Conservation (phyloP, 331 rosid species). For the Acacia pycnantha region DNA sequence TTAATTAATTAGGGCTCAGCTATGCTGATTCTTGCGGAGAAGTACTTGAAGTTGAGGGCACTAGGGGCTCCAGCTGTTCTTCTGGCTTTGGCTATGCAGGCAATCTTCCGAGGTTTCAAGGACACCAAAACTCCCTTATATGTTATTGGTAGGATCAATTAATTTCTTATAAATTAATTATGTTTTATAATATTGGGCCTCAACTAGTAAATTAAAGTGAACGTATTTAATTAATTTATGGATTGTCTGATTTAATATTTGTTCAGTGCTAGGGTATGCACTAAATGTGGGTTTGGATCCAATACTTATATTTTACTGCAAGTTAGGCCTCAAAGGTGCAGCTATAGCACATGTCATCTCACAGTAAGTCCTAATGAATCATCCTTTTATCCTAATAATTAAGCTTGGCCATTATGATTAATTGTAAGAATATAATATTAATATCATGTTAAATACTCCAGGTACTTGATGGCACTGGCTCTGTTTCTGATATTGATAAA, state of each 20-base stretch:
- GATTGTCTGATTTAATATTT: not conserved
- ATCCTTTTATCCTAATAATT: not conserved
- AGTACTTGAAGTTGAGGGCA: constrained; percentile 61
- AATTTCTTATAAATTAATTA: not conserved
- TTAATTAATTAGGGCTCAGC: constrained; percentile 49
- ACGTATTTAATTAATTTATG: not conserved
- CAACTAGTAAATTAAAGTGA: not conserved
- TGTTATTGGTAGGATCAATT: constrained; percentile 47
- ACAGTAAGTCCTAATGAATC: constrained; percentile 52
- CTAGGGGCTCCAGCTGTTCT: constrained; percentile 84
- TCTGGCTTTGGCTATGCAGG: constrained; percentile 79
- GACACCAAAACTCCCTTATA: constrained; percentile 75
- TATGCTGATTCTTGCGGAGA: constrained; percentile 58
- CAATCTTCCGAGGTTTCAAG: constrained; percentile 76
- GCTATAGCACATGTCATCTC: constrained; percentile 75
- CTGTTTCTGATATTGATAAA: not conserved
- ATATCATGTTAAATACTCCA: not conserved
- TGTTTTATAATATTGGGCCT: not conserved
- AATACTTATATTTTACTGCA: constrained; percentile 51
- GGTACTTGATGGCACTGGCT: constrained; percentile 61
- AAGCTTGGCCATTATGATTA: not conserved
- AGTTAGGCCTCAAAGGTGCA: constrained; percentile 69
- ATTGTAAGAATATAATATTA: not conserved
- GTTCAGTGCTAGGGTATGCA: constrained; percentile 56
- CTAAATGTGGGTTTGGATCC: constrained; percentile 63